These are phyloP conservation scores for Lachancea mirantina DNA, from an alignment of 805 yeast species.

Conservation along the genomic window DNA sequence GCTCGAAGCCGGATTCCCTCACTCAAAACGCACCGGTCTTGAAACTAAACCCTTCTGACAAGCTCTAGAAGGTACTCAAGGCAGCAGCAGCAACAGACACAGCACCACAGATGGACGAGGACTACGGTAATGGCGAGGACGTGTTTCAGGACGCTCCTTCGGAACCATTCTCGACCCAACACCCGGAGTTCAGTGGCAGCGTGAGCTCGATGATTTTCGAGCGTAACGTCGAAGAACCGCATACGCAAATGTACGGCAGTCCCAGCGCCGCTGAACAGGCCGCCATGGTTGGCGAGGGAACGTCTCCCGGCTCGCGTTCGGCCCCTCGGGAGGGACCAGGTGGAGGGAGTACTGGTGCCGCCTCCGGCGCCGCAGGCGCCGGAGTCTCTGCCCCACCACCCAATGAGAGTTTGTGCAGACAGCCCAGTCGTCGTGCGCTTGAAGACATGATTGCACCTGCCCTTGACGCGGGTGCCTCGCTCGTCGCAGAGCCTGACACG, in stretches of 20 bases:
- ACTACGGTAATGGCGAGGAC: slow-evolving; percentile 7
- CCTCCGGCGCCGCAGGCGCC: slow-evolving; percentile 1
- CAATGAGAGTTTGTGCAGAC: slow-evolving; percentile 2
- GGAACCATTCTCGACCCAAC: neutral
- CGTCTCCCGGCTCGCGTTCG: neutral
- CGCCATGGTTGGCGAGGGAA: neutral
- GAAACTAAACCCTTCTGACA: no score
- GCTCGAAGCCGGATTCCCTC: no score
- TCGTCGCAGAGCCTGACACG: slow-evolving; percentile 48
- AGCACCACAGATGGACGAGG: no score
- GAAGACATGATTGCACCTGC: slow-evolving; percentile 79
- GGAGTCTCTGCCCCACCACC: neutral
- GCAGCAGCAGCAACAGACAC: no score
- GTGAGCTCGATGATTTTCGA: slow-evolving; percentile 53
- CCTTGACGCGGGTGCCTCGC: slow-evolving; percentile 66
- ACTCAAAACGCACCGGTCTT: no score
- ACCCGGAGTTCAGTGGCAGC: slow-evolving; percentile 10
- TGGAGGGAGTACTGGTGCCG: neutral
- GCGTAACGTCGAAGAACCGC: slow-evolving; percentile 57
- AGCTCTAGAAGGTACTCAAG: no score
- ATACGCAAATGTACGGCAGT: slow-evolving; percentile 12
- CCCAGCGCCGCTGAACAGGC: slow-evolving; percentile 1
- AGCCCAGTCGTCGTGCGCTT: slow-evolving; percentile 31
- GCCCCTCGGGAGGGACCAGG: neutral
- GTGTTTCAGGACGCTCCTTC: slow-evolving; percentile 2